Evolutionary conservation across 768 basidiomycete species (phyloP), one percentile per base, ranked within the genome.

Genomic region (Cystobasidium ongulense): DNA sequence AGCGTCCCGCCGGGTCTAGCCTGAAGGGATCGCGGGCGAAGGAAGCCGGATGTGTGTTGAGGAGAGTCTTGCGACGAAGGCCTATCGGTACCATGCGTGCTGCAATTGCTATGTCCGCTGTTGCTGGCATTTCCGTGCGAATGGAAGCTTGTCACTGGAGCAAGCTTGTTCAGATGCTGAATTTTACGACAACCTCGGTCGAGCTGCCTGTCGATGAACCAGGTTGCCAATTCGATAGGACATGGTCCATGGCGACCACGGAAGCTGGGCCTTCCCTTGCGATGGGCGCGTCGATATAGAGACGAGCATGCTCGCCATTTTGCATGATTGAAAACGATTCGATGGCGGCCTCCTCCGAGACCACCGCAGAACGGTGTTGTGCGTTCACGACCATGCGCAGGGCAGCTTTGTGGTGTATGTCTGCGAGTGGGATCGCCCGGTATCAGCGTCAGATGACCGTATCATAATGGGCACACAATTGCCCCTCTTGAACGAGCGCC

Each of bases 151-250:
- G 33, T 15, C 11, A 27, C 23, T 13, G 57, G 57, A 29, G 57
- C 57, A 59, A 59, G 57, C 33, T 35, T 59, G 13, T 59, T 59
- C 5, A 50, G 46, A 21, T 50, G 46, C 46, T 50, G 46, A 21
- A 59, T 59, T 31, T 35, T 59, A 2, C 33, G 57, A 35, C 57
- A 59, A 31, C 29, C 25, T 4, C 57, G 29, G 33, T 59, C 57
- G 5, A 59, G 25, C 57, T 59, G 57, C 23, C 57, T 17, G 33
- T 35, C 57, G 33, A 59, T 35, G 21, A 59, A 59, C 57, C 57
- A 59, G 21, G 57, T 59, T 59, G 29, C 57, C 57, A 59, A 59
- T 59, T 59, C 57, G 57, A 35, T 10, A 10, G 57, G 57, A 23
- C 57, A 59, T 7, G 57, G 57, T 4, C 57, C 57, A 2, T 23